Evolutionary conservation across 2,329 filamentous ascomycete genomes (phyloP), one percentile per base, ranked within the genome.

Genomic region (Septoria linicola): DNA sequence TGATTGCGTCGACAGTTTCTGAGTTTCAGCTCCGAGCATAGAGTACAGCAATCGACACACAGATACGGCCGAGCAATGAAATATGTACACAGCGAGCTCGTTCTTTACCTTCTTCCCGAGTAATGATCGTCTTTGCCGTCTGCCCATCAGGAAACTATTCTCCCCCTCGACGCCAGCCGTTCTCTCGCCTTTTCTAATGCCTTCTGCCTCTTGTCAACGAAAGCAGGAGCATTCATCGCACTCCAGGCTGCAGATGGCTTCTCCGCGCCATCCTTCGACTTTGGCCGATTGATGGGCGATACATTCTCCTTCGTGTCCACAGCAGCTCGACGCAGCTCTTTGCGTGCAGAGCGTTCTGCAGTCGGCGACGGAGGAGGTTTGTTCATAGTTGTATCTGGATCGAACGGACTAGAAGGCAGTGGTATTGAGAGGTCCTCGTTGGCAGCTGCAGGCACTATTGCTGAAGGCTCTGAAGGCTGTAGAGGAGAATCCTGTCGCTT

Each of bases 191-290:
- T 58, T 17, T 59, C 64, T 10, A 64, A 14, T 30, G 44, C 44
- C 23, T 25, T 47, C 23, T 39, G 34, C 13, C 44, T n/a, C 34
- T 47, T 47, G 11, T 30, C 32, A 8, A 32, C 39, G 5, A 36
- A 27, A 10, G 30, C 19, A 11, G 37, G 46, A 8, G 30, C 58
- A 34, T 58, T 61, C 54, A 63, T 61, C 16, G 60, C 60, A 19
- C 52, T 63, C 63, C 61, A 64, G 14, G 61, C 57, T 6, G 62
- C 59, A 6, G 58, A 60, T 11, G 62, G 63, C 36, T 60, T 63
- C 20, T 59, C 41, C 1, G 20, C 32, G 10, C 41, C 46, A 21
- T 58, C 53, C 49, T 61, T 59, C 6, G 45, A 34, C 17, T 51
- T 51, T 1, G 46, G 21, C 34, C 51, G 58, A 17, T 25, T 14